phyloP scores from a whole-genome alignment of 1,284 basidiomycete species.

The Volvariella surrecta region DNA sequence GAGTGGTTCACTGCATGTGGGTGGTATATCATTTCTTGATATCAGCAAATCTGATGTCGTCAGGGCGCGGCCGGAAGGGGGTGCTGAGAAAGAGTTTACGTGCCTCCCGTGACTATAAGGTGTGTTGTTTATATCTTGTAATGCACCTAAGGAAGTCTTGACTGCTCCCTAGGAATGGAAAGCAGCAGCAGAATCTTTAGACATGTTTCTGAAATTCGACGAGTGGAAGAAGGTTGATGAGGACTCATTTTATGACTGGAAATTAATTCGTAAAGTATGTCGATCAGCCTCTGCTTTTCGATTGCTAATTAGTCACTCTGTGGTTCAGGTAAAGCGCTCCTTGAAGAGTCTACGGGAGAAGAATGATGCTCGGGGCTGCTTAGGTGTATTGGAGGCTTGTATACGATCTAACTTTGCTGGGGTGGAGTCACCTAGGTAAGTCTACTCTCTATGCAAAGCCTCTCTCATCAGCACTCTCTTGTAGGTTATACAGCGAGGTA shows the following conservation, averaged over 20 bases:
- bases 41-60: slow-evolving; percentile 1
- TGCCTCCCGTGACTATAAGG: slow-evolving; percentile 64
- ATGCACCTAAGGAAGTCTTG: neutral
- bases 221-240: slow-evolving; percentile 86
- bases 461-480: slow-evolving; percentile 5
- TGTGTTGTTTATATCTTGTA: slow-evolving; percentile 13
- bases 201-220: slow-evolving; percentile 76
- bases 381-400: slow-evolving; percentile 90
- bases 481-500: slow-evolving; percentile 84
- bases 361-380: slow-evolving; percentile 77
- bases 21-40: slow-evolving; percentile 16
- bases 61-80: slow-evolving; percentile 83
- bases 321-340: slow-evolving; percentile 52
- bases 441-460: slow-evolving; percentile 1
- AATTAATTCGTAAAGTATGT: slow-evolving; percentile 65
- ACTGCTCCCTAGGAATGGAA: slow-evolving; percentile 68
- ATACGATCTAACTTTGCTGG: slow-evolving; percentile 94
- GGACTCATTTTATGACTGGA: slow-evolving; percentile 87
- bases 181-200: slow-evolving; percentile 69
- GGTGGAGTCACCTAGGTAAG: slow-evolving; percentile 74
- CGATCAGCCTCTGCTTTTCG: neutral
- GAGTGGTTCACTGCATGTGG: slow-evolving; percentile 86
- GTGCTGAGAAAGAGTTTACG: slow-evolving; percentile 68
- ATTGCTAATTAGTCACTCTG: neutral
- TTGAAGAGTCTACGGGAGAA: slow-evolving; percentile 54